These are phyloP conservation scores for Talaromyces sp. DNA, from an alignment of 2,329 filamentous ascomycete species.

Conservation along the genomic window DNA sequence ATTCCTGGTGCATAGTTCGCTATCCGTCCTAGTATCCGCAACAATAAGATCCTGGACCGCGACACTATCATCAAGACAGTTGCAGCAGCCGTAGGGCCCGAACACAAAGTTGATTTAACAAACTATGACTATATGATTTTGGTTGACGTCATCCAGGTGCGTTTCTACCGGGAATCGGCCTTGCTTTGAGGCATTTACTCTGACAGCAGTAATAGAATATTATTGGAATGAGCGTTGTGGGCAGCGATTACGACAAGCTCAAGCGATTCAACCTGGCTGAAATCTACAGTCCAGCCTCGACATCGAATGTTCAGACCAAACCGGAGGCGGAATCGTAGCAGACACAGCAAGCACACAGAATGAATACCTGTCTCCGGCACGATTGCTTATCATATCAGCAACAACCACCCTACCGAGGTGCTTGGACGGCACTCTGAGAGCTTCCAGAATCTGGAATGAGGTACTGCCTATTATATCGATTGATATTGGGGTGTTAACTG, in stretches of 20 bases:
- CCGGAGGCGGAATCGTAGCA: not conserved
- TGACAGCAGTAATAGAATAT: constrained; percentile 44
- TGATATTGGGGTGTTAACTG: not conserved
- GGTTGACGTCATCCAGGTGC: constrained; percentile 58
- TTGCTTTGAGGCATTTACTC: not conserved
- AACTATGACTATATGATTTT: constrained; percentile 57
- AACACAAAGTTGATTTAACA: constrained; percentile 56
- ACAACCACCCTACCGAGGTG: not conserved
- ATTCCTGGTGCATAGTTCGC: constrained; percentile 46
- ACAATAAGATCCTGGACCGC: constrained; percentile 53
- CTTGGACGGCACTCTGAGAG: not conserved
- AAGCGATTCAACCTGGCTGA: constrained; percentile 61
- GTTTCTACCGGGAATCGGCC: constrained; percentile 14
- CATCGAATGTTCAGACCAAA: constrained; percentile 10
- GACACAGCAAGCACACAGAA: not conserved
- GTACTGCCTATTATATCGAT: not conserved
- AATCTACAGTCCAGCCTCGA: constrained; percentile 48
- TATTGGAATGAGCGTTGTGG: constrained; percentile 60
- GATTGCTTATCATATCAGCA: not conserved
- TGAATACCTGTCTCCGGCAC: not conserved
- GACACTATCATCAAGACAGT: constrained; percentile 57
- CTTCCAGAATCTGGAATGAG: not conserved
- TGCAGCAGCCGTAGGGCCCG: constrained; percentile 51
- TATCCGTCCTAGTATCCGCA: constrained; percentile 56
- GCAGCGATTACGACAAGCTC: constrained; percentile 53